Conservation (phyloP, 2,329 filamentous ascomycete genomes). For the Fusarium temperatum region DNA sequence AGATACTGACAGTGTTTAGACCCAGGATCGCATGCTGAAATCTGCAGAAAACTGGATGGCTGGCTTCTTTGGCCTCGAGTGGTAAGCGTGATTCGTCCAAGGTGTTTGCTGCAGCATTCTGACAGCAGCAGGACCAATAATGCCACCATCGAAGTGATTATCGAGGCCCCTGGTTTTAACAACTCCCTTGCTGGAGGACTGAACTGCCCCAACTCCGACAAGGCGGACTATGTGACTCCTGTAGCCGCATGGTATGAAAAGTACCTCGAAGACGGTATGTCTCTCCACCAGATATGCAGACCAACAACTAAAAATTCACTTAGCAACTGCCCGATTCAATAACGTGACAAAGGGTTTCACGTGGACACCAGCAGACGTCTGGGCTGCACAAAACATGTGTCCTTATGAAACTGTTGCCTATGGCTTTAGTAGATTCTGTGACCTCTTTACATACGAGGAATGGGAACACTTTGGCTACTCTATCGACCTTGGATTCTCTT, state of each 20-base stretch:
- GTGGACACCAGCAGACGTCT: slow-evolving; percentile 71
- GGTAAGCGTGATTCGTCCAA: slow-evolving; percentile 49
- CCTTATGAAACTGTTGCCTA: slow-evolving; percentile 82
- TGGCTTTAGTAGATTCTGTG: slow-evolving; percentile 78
- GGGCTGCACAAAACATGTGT: slow-evolving; percentile 76
- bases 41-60: slow-evolving; percentile 81
- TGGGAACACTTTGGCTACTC: slow-evolving; percentile 79
- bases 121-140: slow-evolving; percentile 64
- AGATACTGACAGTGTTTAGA: slow-evolving; percentile 49
- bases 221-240: slow-evolving; percentile 62
- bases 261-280: slow-evolving; percentile 69
- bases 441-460: slow-evolving; percentile 78
- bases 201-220: slow-evolving; percentile 70
- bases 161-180: slow-evolving; percentile 71
- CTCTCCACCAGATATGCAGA: background rate
- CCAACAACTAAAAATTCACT: background rate
- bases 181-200: slow-evolving; percentile 75
- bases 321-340: slow-evolving; percentile 68
- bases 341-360: slow-evolving; percentile 64
- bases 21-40: slow-evolving; percentile 80
- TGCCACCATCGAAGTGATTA: slow-evolving; percentile 76
- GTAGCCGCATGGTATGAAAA: slow-evolving; percentile 66
- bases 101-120: background rate
- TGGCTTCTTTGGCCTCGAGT: slow-evolving; percentile 80
- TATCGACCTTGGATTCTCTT: slow-evolving; percentile 72